phyloP scores from a whole-genome alignment of 176 grass and related monocot species.

The Rhynchospora tenuis region DNA sequence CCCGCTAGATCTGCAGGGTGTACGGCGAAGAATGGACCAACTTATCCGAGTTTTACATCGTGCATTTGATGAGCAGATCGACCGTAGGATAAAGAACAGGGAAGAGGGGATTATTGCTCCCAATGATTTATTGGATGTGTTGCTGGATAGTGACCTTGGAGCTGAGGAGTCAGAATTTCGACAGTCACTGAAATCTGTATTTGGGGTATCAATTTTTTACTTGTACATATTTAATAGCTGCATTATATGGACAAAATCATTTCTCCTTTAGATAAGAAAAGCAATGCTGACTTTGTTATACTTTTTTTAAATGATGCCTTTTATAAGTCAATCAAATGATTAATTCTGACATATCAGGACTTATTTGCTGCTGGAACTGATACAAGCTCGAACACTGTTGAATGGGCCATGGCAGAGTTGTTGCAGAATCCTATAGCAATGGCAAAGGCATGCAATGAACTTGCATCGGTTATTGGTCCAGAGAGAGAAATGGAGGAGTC shows the following conservation, averaged over 20 bases:
- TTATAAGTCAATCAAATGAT: neutral
- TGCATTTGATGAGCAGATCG: conserved; percentile 39
- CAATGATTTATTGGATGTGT: conserved; percentile 31
- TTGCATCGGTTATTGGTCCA: conserved; percentile 5
- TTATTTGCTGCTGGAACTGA: conserved; percentile 38
- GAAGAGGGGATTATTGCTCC: too few relatives aligned
- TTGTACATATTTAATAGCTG: neutral
- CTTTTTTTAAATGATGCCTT: neutral
- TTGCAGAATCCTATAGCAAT: conserved; percentile 27
- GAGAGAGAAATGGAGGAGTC: conserved; percentile 32
- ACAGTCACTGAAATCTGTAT: conserved; percentile 8
- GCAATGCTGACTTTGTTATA: neutral
- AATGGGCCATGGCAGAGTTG: conserved; percentile 46
- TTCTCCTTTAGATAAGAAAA: neutral
- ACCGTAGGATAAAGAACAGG: neutral
- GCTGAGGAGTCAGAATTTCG: neutral
- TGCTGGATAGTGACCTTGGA: conserved; percentile 31
- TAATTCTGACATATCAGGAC: conserved; percentile 16
- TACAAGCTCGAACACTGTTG: conserved; percentile 32
- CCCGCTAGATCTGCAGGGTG: conserved; percentile 38
- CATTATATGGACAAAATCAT: too few relatives aligned
- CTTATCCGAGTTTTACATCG: neutral
- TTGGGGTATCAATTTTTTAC: conserved; percentile 18
- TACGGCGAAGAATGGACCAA: neutral
- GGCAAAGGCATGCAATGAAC: conserved; percentile 21